phyloP scores from a whole-genome alignment of 345 rosid species.

The Laguncularia racemosa region DNA sequence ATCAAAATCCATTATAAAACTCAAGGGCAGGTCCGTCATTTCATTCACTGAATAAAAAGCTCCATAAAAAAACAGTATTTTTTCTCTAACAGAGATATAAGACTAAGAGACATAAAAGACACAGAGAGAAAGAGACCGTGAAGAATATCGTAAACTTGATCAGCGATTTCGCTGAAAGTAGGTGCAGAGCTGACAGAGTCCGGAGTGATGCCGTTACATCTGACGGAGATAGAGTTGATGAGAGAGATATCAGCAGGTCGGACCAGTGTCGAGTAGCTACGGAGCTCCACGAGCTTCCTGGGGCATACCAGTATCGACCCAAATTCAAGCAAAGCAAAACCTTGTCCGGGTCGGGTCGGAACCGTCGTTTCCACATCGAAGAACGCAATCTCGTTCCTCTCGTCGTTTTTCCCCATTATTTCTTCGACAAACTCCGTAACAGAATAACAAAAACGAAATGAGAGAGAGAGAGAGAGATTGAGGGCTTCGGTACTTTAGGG shows the following conservation, averaged over 20 bases:
- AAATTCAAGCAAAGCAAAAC: conserved; percentile 62
- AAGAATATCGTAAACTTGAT: conserved; percentile 59
- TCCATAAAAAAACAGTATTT: background rate
- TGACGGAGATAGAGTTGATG: conserved; percentile 42
- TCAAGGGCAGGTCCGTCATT: too few relatives aligned
- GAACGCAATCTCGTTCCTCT: conserved; percentile 67
- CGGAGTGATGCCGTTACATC: conserved; percentile 66
- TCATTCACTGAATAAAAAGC: background rate
- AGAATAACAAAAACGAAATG: background rate
- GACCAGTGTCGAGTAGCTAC: conserved; percentile 70
- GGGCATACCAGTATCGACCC: conserved; percentile 90
- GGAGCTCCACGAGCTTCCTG: conserved; percentile 55
- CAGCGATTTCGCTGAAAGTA: conserved; percentile 59
- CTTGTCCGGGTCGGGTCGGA: conserved; percentile 53
- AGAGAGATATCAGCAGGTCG: conserved; percentile 57
- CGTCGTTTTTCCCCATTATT: conserved; percentile 21
- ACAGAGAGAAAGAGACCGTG: conserved; percentile 32
- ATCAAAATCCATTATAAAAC: too few relatives aligned
- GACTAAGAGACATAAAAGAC: too few relatives aligned
- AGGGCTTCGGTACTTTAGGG: too few relatives aligned
- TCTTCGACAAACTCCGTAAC: too few relatives aligned
- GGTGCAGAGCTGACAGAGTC: conserved; percentile 56
- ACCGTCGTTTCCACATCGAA: conserved; percentile 86
- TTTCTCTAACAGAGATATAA: too few relatives aligned
- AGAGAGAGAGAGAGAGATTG: background rate